These are phyloP conservation scores for Trypanosomatidae sp. DNA, from an alignment of 208 protist genomes.

Conservation along the genomic window DNA sequence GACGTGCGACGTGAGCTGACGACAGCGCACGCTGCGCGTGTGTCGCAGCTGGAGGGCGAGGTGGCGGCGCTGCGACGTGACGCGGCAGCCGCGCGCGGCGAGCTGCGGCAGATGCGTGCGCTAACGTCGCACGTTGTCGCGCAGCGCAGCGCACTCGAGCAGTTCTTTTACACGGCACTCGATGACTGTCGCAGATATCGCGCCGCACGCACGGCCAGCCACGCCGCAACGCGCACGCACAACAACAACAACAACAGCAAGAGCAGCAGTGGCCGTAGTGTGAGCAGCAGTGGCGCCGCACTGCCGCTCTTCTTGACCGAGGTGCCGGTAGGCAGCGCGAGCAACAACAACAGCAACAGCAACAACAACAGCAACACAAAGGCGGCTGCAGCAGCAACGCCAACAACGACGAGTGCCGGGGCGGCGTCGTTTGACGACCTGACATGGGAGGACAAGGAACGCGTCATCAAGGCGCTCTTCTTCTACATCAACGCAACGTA, in stretches of 20 bases:
- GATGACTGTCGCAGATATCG: conserved; percentile 41
- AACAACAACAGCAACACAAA: not conserved
- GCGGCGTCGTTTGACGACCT: conserved; percentile 38
- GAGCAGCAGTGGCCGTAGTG: not conserved
- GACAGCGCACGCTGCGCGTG: conserved; percentile 16
- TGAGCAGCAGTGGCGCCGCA: not conserved
- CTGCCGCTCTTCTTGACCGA: not conserved
- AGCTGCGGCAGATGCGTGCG: conserved; percentile 37
- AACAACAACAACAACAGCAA: not conserved
- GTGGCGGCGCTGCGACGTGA: conserved; percentile 21
- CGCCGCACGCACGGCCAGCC: conserved; percentile 3
- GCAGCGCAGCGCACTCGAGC: conserved; percentile 62
- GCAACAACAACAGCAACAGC: conserved; percentile 2
- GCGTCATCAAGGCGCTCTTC: conserved; percentile 73
- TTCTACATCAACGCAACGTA: conserved; percentile 74
- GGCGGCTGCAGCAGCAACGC: not conserved
- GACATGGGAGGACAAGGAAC: conserved; percentile 70
- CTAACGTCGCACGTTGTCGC: conserved; percentile 33
- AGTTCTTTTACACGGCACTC: conserved; percentile 61
- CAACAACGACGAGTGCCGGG: not conserved
- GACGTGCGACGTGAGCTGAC: conserved; percentile 10
- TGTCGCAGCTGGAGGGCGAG: conserved; percentile 27
- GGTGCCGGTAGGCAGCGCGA: not conserved
- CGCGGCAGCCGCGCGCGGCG: no score
- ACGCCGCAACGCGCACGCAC: not conserved